Percentiles rank a stretch among this genome's conserved stretches.
Evolutionary conservation across 305 asterid species (phyloP).

Genomic region (Fraxinus latifolia): DNA sequence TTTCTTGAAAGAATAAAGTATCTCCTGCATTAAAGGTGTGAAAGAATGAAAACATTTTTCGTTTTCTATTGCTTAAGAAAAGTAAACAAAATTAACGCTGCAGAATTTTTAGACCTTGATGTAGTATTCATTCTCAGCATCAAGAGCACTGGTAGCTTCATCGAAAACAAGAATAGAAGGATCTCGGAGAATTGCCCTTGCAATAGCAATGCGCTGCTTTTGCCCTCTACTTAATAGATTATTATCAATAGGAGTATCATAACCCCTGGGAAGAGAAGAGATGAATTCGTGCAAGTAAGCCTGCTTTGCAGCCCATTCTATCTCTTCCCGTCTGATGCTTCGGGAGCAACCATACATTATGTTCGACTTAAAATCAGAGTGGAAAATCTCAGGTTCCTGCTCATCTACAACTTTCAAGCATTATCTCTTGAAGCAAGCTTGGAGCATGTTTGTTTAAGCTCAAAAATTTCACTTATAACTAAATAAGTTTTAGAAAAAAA

Average conservation of each 20-base stretch:
- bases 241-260: constrained; percentile 30
- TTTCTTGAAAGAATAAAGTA: constrained; percentile 32
- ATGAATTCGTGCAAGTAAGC: constrained; percentile 44
- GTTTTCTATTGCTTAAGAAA: background rate
- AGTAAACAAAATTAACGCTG: background rate
- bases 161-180: constrained; percentile 39
- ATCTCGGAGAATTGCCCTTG: constrained; percentile 44
- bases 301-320: constrained; percentile 38
- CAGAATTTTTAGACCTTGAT: constrained; percentile 28
- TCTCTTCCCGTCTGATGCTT: constrained; percentile 36
- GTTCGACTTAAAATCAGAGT: constrained; percentile 38
- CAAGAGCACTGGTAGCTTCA: constrained; percentile 56
- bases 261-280: constrained; percentile 44
- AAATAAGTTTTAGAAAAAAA: background rate
- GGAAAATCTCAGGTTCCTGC: background rate
- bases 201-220: constrained; percentile 47
- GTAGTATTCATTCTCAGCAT: constrained; percentile 49
- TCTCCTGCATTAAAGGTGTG: constrained; percentile 30
- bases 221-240: constrained; percentile 38
- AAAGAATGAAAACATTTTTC: background rate
- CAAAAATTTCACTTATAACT: background rate
- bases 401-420: background rate
- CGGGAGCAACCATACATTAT: constrained; percentile 44
- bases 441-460: background rate
- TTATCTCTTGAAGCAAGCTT: background rate